These are phyloP conservation scores for Liriodendron chinense DNA, from an alignment of 164 flowering plant species.

Conservation along the genomic window DNA sequence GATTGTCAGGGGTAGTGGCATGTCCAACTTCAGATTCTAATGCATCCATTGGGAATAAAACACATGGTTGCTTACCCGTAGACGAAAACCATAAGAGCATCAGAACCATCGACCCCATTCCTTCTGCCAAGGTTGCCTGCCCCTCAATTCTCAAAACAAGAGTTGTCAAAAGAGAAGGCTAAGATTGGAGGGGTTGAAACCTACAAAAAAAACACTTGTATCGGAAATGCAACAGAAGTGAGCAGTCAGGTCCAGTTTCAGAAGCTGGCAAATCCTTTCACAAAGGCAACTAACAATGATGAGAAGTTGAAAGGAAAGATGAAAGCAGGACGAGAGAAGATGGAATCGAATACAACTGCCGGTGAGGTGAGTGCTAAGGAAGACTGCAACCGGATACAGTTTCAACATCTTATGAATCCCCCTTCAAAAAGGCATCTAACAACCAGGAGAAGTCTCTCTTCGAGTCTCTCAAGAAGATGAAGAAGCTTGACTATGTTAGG, in stretches of 20 bases:
- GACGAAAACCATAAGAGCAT: conserved; percentile 25
- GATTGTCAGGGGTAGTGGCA: conserved; percentile 34
- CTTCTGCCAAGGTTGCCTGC: conserved; percentile 33
- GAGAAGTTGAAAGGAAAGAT: conserved; percentile 18
- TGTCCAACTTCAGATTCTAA: conserved; percentile 4
- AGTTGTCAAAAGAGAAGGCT: conserved; percentile 29
- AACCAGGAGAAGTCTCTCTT: conserved; percentile 48
- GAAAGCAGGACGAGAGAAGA: conserved; percentile 25
- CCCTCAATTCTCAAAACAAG: conserved; percentile 43
- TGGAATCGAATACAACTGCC: conserved; percentile 18
- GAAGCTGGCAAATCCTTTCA: conserved; percentile 41
- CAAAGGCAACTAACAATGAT: conserved; percentile 36
- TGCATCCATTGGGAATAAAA: conserved; percentile 14
- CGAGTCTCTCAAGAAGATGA: conserved; percentile 63
- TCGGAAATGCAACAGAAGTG: not conserved
- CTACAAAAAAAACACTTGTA: not conserved
- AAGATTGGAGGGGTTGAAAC: conserved; percentile 18
- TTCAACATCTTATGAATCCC: conserved; percentile 46
- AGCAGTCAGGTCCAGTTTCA: conserved; percentile 5
- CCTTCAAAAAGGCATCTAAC: conserved; percentile 53
- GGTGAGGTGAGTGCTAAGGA: conserved; percentile 4
- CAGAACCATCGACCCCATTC: conserved; percentile 24
- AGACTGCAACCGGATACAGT: conserved; percentile 5
- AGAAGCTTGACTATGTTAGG: conserved; percentile 17
- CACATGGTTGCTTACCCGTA: conserved; percentile 12